Evolutionary conservation across 371 early-diverging fungal genomes (phyloP).

Genomic region (Rhizomucor miehei): DNA sequence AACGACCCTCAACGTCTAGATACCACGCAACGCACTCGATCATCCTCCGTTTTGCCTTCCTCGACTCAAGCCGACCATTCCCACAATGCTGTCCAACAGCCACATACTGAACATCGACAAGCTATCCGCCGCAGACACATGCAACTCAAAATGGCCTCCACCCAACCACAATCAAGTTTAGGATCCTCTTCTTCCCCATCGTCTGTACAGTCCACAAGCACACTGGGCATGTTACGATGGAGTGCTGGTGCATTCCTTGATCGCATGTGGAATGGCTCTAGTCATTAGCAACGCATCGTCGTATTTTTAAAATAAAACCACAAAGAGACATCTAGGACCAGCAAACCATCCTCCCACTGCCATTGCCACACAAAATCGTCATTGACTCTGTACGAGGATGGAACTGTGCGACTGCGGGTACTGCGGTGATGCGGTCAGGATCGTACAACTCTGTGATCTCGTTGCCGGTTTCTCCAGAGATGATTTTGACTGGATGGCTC

Average conservation of each 20-base stretch:
- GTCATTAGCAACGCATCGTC: not conserved
- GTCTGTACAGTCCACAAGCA: conserved; percentile 2
- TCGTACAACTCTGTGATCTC: conserved; percentile 52
- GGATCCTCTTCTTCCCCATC: not conserved
- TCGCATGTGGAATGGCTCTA: conserved; percentile 17
- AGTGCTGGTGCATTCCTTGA: conserved; percentile 22
- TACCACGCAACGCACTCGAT: conserved; percentile 5
- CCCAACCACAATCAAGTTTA: not conserved
- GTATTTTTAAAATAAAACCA: conserved; percentile 1
- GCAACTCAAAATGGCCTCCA: conserved; percentile 10
- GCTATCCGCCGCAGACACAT: conserved; percentile 17
- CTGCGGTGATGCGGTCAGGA: conserved; percentile 54
- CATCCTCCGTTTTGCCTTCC: conserved; percentile 15
- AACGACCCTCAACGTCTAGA: conserved; percentile 5
- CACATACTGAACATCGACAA: conserved; percentile 18
- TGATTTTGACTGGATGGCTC: conserved; percentile 63
- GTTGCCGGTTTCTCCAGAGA: conserved; percentile 57
- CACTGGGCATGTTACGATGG: conserved; percentile 19
- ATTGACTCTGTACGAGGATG: conserved; percentile 51
- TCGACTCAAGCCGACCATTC: conserved; percentile 1
- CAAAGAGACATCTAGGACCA: conserved; percentile 28
- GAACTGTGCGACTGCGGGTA: conserved; percentile 66
- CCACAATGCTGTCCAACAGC: conserved; percentile 3
- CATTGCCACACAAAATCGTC: conserved; percentile 36
- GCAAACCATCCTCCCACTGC: conserved; percentile 42